Base-by-base conservation (phyloP, 2,329 filamentous ascomycete genomes). In the Fusarium nelsonii region DNA sequence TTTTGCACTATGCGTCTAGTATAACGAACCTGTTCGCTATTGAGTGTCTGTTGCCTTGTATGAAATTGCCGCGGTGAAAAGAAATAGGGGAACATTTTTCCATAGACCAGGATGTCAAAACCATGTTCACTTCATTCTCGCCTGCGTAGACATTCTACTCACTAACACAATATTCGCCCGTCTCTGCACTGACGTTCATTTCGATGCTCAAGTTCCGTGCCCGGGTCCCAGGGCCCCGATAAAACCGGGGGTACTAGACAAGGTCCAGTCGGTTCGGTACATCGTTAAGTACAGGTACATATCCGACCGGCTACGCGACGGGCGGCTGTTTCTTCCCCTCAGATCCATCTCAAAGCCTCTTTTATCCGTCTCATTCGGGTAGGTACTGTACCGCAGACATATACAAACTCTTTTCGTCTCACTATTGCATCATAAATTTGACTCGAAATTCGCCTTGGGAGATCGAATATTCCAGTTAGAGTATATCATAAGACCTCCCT, bases 301-400 rank as follows among this genome's bases (percentile, higher is more conserved):
- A 50, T 39, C 33, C 48, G 48, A 50, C 46, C 51, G 30, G 51
- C 30, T 54, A 54, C 30, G 33, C 23, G 46, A 40, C 9, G 30
- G 20, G 32, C 39, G 40, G 40, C n/a, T 46, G 51, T 14, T 55
- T 23, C 32, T 32, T 54, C 32, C 33, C 49, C 41, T 54, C 32
- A 60, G 34, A 43, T 33, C 23, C 23, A 23, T 23, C 20, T 16
- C 49, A 58, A 69, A 70, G 63, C 65, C 70, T 71, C 57, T 32
- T 65, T 60, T 72, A 74, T 54, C 60, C 70, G 58, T 53, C 16
- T 20, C 23, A 18, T 20, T 18, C 39, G 33, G 10, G 26, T 44
- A 43, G 40, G 16, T 44, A 45, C 16, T 45, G 30, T 8, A 30
- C 30, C 10, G 30, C 28, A 40, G 34, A 40, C 33, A 28, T 9